Conservation (phyloP, 192 early-diverging fungal genomes). For the Coemansia sp. region DNA sequence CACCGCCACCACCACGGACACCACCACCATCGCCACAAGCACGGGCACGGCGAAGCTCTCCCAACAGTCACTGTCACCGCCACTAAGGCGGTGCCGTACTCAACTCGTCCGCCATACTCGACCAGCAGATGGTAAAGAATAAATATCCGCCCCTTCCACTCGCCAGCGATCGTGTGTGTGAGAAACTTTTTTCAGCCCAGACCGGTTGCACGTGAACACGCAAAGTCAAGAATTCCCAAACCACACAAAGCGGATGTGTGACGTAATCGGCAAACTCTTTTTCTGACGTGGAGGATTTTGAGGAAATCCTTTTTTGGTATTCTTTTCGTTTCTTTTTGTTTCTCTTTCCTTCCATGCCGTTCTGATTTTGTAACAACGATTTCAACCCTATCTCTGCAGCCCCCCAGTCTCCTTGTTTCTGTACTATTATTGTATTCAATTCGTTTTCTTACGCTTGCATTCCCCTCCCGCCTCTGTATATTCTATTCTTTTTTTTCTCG, state of each 20-base stretch:
- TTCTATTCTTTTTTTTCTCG: not conserved
- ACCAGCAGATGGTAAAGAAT: not conserved
- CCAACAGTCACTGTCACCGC: not conserved
- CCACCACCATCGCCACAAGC: not conserved
- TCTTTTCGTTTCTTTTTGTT: not conserved
- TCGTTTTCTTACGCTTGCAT: not conserved
- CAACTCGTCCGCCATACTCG: not conserved
- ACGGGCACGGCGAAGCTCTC: not conserved
- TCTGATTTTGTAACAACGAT: not conserved
- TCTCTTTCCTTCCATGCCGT: not conserved
- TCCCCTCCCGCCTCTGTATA: not conserved
- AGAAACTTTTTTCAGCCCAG: not conserved
- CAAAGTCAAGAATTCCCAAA: too few relatives aligned
- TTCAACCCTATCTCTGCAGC: not conserved
- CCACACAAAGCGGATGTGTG: not conserved
- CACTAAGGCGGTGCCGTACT: not conserved
- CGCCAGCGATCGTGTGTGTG: not conserved
- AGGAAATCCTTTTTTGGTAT: not conserved
- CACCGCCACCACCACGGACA: constrained; percentile 1
- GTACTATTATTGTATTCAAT: not conserved
- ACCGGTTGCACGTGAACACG: too few relatives aligned
- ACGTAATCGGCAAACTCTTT: not conserved
- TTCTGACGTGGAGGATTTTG: not conserved
- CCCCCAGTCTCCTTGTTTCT: not conserved
- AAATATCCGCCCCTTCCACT: too few relatives aligned